These are phyloP conservation scores for Gracilaria gracilis DNA, from an alignment of 23 red algal genomes.

Conservation along the genomic window DNA sequence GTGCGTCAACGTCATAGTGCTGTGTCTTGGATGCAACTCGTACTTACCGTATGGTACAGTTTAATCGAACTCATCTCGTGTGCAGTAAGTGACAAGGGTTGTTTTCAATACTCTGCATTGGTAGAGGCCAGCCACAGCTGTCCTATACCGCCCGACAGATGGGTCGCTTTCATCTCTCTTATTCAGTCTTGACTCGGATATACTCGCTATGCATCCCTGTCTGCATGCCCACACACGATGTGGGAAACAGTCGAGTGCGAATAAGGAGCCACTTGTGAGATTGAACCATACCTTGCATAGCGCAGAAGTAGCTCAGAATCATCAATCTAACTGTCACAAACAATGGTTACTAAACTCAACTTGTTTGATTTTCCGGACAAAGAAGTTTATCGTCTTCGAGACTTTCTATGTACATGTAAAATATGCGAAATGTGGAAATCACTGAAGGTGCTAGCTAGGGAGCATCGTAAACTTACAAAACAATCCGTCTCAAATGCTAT, in stretches of 20 bases:
- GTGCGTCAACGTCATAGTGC: conserved; percentile 2
- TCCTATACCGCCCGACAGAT: not conserved
- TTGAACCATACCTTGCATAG: not conserved
- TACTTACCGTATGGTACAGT: not conserved
- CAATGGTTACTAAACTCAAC: conserved; percentile 26
- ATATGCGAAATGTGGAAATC: not conserved
- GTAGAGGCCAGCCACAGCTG: not conserved
- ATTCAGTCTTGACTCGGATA: not conserved
- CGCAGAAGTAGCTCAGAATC: not conserved
- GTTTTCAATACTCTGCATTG: not conserved
- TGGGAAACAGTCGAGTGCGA: not conserved
- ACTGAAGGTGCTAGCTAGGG: not conserved
- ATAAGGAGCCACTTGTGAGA: conserved; percentile 1
- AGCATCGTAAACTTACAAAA: not conserved
- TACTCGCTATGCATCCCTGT: not conserved
- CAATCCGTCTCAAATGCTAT: conserved; percentile 22
- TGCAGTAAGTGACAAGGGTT: not conserved
- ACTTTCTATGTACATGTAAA: conserved; percentile 28
- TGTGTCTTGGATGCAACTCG: not conserved
- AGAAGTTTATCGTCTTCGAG: conserved; percentile 5
- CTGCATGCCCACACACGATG: no score
- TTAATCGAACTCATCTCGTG: not conserved
- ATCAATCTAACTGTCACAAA: conserved; percentile 31
- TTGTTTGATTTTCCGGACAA: conserved; percentile 7
- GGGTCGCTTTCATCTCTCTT: not conserved